These are phyloP conservation scores for Phyllosticta capitalensis DNA, from an alignment of 2,329 filamentous ascomycete species.

Conservation along the genomic window DNA sequence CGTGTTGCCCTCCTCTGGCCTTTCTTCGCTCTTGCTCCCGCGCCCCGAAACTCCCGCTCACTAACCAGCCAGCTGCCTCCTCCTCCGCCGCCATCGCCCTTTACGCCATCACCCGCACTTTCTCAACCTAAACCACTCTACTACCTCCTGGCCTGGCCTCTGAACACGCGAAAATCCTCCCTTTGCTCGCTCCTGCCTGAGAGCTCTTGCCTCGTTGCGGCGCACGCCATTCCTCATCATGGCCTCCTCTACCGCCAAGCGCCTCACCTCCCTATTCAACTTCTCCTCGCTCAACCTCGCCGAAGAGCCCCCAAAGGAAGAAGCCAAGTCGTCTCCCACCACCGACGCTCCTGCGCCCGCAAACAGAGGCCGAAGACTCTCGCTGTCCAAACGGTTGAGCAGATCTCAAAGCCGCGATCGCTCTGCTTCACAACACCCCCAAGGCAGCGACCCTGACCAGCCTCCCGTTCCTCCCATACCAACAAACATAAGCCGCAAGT, in stretches of 20 bases:
- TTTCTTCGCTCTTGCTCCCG: neutral
- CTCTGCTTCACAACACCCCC: conserved; percentile 1
- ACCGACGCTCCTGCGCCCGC: neutral
- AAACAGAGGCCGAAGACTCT: conserved; percentile 2
- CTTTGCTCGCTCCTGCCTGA: neutral
- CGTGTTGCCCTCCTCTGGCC: neutral
- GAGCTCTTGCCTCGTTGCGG: conserved; percentile 5
- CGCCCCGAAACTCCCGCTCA: conserved; percentile 1
- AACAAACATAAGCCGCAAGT: neutral
- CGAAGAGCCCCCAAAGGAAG: neutral
- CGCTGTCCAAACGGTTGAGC: conserved; percentile 7
- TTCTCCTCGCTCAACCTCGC: conserved; percentile 7
- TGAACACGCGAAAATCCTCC: conserved; percentile 1
- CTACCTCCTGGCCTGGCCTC: neutral
- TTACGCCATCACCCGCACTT: neutral
- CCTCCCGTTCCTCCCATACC: conserved; percentile 9
- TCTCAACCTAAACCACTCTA: neutral
- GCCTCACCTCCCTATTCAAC: conserved; percentile 11
- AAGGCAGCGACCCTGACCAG: neutral
- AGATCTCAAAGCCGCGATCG: conserved; percentile 7
- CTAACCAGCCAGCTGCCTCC: no score
- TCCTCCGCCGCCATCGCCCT: neutral
- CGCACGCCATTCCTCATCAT: conserved; percentile 3
- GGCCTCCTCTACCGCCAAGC: conserved; percentile 8
- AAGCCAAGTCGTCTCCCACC: neutral